These are phyloP conservation scores for Citrullus colocynthis DNA, from an alignment of 306 rosid species.

Conservation along the genomic window DNA sequence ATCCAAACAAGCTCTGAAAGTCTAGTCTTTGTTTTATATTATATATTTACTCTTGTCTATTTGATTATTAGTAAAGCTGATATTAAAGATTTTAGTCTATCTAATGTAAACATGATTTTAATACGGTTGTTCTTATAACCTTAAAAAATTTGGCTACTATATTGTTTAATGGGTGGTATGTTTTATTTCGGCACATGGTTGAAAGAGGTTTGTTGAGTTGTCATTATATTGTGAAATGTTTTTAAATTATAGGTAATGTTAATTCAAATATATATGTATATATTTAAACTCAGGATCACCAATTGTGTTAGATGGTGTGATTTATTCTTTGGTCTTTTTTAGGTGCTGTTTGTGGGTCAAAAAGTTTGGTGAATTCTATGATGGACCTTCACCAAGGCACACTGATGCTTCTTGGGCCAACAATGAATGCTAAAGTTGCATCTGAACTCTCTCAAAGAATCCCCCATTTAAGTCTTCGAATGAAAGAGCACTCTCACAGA, in stretches of 20 bases:
- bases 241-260: too few species aligned
- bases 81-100: too few species aligned
- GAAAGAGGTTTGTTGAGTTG: too few species aligned
- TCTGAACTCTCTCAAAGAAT: constrained; percentile 78
- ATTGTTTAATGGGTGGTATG: too few species aligned
- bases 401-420: constrained; percentile 80
- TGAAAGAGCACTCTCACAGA: constrained; percentile 69
- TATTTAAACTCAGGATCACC: too few species aligned
- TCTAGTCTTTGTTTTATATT: background rate
- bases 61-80: background rate
- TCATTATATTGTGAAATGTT: too few species aligned
- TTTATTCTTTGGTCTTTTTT: background rate
- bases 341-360: constrained; percentile 87
- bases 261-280: too few species aligned
- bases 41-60: background rate
- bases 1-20: background rate
- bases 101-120: background rate
- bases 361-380: constrained; percentile 68
- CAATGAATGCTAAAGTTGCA: constrained; percentile 89
- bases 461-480: constrained; percentile 60
- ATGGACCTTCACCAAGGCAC: constrained; percentile 92
- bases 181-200: too few species aligned
- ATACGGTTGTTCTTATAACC: background rate
- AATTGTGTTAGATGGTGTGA: too few species aligned
- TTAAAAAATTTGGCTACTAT: too few species aligned